phyloP scores from a whole-genome alignment of 495 filamentous ascomycete species.

The Aspergillus sclerotiicarbonarius region DNA sequence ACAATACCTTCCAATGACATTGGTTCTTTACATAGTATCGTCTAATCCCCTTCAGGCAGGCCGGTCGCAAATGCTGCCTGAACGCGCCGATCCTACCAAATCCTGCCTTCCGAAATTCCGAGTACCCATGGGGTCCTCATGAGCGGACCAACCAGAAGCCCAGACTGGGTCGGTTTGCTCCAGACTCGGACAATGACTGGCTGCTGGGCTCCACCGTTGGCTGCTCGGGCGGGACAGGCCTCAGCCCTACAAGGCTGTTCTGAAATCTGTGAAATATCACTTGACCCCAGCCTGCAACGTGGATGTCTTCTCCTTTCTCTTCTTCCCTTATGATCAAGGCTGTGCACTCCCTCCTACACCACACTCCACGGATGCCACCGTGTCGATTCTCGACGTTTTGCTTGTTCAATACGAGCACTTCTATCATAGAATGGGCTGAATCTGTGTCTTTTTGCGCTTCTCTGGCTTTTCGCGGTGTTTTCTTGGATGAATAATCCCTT shows the following conservation, averaged over 20 bases:
- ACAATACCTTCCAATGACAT: not conserved
- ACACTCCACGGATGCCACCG: not conserved
- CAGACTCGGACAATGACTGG: not conserved
- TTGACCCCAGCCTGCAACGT: not conserved
- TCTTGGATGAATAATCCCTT: not conserved
- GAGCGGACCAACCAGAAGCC: not conserved
- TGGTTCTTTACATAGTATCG: too few species aligned
- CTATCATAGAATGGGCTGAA: not conserved
- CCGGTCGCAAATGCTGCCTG: not conserved
- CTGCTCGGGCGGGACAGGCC: not conserved
- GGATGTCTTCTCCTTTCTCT: not conserved
- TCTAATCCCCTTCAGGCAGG: too few species aligned
- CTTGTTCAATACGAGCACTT: not conserved
- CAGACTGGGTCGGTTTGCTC: not conserved
- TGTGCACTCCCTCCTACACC: not conserved
- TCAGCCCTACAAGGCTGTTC: constrained; percentile 5
- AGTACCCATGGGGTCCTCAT: not conserved
- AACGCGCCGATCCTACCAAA: not conserved
- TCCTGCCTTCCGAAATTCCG: not conserved
- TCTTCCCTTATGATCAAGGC: not conserved
- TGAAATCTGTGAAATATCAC: not conserved
- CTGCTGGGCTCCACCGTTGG: not conserved
- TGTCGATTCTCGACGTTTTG: not conserved
- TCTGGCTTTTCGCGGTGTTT: not conserved
- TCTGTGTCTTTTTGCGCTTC: not conserved